Evolutionary conservation across 495 filamentous ascomycete species (phyloP).

Genomic region (Hypoxylon intermedium): DNA sequence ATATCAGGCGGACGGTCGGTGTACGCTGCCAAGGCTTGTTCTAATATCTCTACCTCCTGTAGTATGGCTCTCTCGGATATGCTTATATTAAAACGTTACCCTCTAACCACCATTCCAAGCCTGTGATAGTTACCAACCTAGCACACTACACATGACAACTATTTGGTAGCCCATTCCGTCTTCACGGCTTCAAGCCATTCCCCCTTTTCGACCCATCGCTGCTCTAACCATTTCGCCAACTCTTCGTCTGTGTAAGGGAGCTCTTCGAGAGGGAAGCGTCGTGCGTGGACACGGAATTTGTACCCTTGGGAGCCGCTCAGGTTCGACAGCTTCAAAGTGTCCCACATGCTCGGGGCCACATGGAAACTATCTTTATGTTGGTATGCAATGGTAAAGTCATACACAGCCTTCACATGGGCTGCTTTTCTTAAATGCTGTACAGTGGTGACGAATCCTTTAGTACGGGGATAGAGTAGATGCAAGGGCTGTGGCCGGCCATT

Average conservation of each 20-base stretch:
- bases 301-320: slow-evolving; percentile 48
- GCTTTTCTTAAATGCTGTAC: slow-evolving; percentile 60
- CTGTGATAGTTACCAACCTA: not conserved
- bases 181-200: slow-evolving; percentile 55
- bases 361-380: slow-evolving; percentile 54
- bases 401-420: slow-evolving; percentile 62
- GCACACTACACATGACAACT: not conserved
- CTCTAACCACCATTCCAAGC: slow-evolving; percentile 6
- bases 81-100: slow-evolving; percentile 24
- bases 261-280: slow-evolving; percentile 54
- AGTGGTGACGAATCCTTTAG: slow-evolving; percentile 63
- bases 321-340: slow-evolving; percentile 50
- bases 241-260: slow-evolving; percentile 55
- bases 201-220: slow-evolving; percentile 62
- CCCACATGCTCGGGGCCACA: slow-evolving; percentile 58
- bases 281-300: slow-evolving; percentile 60
- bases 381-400: slow-evolving; percentile 66
- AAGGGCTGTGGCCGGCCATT: slow-evolving; percentile 56
- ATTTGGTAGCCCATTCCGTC: slow-evolving; percentile 27
- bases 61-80: slow-evolving; percentile 24
- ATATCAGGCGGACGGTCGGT: slow-evolving; percentile 19
- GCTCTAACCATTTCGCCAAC: slow-evolving; percentile 61
- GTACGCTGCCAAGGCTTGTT: slow-evolving; percentile 19
- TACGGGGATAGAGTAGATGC: slow-evolving; percentile 63
- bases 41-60: slow-evolving; percentile 8